Conservation (phyloP, 2,329 filamentous ascomycete genomes). For the Aspergillus fumigatiaffinis region DNA sequence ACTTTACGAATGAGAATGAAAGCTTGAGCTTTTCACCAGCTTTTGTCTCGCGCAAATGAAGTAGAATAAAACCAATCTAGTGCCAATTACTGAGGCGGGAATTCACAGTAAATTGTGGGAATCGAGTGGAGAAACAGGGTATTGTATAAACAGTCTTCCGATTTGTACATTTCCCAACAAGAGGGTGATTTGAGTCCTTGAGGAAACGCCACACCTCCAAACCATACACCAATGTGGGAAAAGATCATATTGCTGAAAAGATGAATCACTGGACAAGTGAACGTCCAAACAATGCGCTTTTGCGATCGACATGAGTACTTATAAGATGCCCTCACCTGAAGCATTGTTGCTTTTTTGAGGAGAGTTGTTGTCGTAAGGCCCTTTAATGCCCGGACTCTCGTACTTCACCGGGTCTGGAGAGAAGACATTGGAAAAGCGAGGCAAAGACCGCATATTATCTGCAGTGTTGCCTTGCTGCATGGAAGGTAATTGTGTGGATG, state of each 20-base stretch:
- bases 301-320: background rate
- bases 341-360: background rate
- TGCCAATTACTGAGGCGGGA: background rate
- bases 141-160: background rate
- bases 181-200: background rate
- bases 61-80: background rate
- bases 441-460: conserved; percentile 13
- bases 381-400: background rate
- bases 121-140: background rate
- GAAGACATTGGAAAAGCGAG: conserved; percentile 14
- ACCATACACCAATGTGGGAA: background rate
- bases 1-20: background rate
- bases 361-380: background rate
- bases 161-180: background rate
- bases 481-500: conserved; percentile 15
- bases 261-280: background rate
- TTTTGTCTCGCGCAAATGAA: background rate
- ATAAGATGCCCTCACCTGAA: background rate
- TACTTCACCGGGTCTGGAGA: conserved; percentile 2
- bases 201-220: background rate
- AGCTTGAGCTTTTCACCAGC: background rate
- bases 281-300: background rate
- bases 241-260: background rate
- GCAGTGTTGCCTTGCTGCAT: conserved; percentile 14
- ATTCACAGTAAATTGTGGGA: background rate